Conservation (phyloP, 2,329 filamentous ascomycete species). For the Fonsecaea nubica region DNA sequence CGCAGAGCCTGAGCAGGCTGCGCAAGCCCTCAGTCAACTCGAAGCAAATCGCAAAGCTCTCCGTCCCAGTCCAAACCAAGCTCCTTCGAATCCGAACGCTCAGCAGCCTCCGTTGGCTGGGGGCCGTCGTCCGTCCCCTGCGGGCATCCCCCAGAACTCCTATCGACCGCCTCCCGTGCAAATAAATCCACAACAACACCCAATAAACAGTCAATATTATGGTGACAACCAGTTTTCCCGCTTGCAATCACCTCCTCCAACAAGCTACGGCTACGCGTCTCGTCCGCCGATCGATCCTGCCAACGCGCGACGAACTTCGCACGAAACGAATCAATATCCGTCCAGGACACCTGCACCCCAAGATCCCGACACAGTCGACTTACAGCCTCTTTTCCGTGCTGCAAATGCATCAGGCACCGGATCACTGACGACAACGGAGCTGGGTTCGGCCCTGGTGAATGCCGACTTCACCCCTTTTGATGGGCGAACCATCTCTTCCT, state of each 20-base stretch:
- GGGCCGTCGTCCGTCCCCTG: conserved; percentile 39
- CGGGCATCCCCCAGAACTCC: conserved; percentile 27
- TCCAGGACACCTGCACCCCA: conserved; percentile 45
- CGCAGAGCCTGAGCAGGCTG: conserved; percentile 71
- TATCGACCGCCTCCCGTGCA: conserved; percentile 32
- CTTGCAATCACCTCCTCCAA: conserved; percentile 50
- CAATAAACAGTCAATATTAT: conserved; percentile 31
- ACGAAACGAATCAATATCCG: conserved; percentile 55
- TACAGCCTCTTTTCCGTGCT: conserved; percentile 85
- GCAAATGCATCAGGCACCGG: conserved; percentile 82
- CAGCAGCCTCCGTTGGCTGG: conserved; percentile 27
- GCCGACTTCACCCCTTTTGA: conserved; percentile 96
- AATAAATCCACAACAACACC: conserved; percentile 31
- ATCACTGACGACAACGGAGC: conserved; percentile 82
- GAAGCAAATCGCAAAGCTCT: conserved; percentile 36
- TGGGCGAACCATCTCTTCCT: conserved; percentile 92
- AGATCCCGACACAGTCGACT: conserved; percentile 62
- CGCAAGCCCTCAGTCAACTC: conserved; percentile 50
- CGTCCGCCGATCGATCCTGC: conserved; percentile 42
- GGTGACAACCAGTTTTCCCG: conserved; percentile 32
- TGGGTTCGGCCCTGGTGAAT: conserved; percentile 90
- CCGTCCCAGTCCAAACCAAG: conserved; percentile 36
- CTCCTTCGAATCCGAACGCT: conserved; percentile 40
- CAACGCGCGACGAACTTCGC: conserved; percentile 23
- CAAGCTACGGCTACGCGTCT: conserved; percentile 59